Conservation (phyloP, 768 basidiomycete genomes). For the Suillus tomentosus region DNA sequence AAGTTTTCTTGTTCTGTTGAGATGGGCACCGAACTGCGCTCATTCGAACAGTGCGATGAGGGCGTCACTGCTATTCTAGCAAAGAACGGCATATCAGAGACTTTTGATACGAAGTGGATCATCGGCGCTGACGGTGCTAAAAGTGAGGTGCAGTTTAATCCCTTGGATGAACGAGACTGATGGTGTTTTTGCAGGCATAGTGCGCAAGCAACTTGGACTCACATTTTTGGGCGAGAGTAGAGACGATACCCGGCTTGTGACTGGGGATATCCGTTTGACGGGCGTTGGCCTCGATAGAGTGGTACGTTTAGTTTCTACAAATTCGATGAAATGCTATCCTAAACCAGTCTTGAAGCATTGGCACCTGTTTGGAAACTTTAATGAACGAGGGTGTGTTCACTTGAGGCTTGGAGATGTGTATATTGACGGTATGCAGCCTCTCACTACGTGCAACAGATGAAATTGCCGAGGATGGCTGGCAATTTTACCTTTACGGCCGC, state of each 20-base stretch:
- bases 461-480: constrained; percentile 29
- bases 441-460: constrained; percentile 37
- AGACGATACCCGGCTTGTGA: constrained; percentile 28
- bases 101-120: constrained; percentile 12
- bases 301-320: constrained; percentile 25
- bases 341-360: constrained; percentile 34
- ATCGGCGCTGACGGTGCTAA: constrained; percentile 22
- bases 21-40: constrained; percentile 35
- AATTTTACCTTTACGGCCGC: constrained; percentile 31
- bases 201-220: constrained; percentile 15
- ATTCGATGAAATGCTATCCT: background rate
- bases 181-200: constrained; percentile 1
- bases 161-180: background rate
- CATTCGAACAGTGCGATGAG: constrained; percentile 35
- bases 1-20: constrained; percentile 36
- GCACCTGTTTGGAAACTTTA: constrained; percentile 49
- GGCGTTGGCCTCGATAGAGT: constrained; percentile 39
- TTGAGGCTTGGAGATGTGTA: background rate
- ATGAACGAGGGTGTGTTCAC: background rate
- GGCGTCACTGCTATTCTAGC: constrained; percentile 26
- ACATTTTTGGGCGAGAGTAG: constrained; percentile 31
- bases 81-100: constrained; percentile 9
- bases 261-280: constrained; percentile 39
- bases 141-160: constrained; percentile 5
- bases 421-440: constrained; percentile 22